These are phyloP conservation scores for Bipolaris sorokiniana DNA, from an alignment of 2,329 filamentous ascomycete species.

Conservation along the genomic window DNA sequence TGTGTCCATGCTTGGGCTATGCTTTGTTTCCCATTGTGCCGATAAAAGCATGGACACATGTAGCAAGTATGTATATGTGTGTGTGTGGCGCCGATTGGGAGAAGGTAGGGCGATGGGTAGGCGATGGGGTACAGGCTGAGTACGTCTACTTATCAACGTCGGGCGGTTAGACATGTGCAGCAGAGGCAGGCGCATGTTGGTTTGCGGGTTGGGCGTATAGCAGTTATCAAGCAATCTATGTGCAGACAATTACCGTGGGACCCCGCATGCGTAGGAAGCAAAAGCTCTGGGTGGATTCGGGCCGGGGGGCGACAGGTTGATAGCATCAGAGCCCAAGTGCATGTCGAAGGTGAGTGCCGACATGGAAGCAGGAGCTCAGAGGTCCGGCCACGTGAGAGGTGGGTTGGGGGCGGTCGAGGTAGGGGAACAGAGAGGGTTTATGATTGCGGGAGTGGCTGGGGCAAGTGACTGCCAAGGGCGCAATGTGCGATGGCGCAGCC, in stretches of 20 bases:
- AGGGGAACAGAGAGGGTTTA: not conserved
- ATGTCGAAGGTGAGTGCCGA: conserved; percentile 1
- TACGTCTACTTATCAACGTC: too few species aligned
- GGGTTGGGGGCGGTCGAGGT: not conserved
- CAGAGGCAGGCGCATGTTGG: not conserved
- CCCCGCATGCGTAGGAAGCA: conserved; percentile 4
- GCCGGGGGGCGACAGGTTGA: conserved; percentile 4
- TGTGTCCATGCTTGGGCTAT: not conserved
- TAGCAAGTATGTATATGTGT: too few species aligned
- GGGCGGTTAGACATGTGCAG: not conserved
- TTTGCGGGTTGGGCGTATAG: not conserved
- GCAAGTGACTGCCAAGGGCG: not conserved
- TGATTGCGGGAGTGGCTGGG: not conserved
- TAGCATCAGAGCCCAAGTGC: conserved; percentile 13
- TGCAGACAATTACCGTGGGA: not conserved
- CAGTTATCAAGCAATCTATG: conserved; percentile 1
- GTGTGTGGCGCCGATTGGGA: too few species aligned
- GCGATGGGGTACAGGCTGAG: not conserved
- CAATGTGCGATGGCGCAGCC: conserved; percentile 26
- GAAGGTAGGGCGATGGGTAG: not conserved
- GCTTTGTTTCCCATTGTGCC: not conserved
- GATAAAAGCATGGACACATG: too few species aligned
- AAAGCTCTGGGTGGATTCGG: conserved; percentile 7
- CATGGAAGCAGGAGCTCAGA: conserved; percentile 50
- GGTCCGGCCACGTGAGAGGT: conserved; percentile 50